phyloP scores from a whole-genome alignment of 257 asterid species.

The Solanum arcanum region DNA sequence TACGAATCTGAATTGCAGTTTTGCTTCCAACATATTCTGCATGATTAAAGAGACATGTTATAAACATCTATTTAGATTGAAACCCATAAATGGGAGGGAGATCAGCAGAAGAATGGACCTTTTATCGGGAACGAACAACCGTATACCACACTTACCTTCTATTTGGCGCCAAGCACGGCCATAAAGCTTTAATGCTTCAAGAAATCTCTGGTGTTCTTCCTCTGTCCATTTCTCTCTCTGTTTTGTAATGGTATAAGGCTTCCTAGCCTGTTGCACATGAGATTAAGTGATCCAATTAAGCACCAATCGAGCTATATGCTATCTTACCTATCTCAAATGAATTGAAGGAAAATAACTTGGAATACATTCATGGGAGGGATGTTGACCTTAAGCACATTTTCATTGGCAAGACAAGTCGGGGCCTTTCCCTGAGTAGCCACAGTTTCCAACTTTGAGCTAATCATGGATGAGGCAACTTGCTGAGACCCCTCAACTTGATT shows the following conservation, averaged over 20 bases:
- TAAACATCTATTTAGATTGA: background rate
- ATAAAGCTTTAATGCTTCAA: slow-evolving; percentile 68
- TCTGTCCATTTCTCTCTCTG: slow-evolving; percentile 84
- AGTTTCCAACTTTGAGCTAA: slow-evolving; percentile 14
- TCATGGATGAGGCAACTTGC: slow-evolving; percentile 11
- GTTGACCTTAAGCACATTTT: slow-evolving; percentile 49
- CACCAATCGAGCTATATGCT: background rate
- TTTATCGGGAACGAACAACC: slow-evolving; percentile 7
- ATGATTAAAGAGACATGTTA: background rate
- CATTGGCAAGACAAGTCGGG: slow-evolving; percentile 14
- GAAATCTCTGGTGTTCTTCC: slow-evolving; percentile 72
- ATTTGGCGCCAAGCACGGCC: slow-evolving; percentile 94
- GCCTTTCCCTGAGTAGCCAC: slow-evolving; percentile 15
- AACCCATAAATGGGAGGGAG: background rate
- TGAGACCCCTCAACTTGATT: slow-evolving; percentile 30
- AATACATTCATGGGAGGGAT: background rate
- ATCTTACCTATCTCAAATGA: background rate
- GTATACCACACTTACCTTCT: slow-evolving; percentile 50
- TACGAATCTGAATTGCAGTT: slow-evolving; percentile 84
- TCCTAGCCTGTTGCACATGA: slow-evolving; percentile 45
- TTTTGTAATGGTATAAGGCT: slow-evolving; percentile 76
- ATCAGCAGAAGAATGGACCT: background rate
- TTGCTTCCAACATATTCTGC: slow-evolving; percentile 79
- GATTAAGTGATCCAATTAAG: slow-evolving; percentile 16
- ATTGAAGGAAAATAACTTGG: background rate